A percentile compares a stretch with the other conserved stretches of the same genome.
These are phyloP conservation scores for Rhizopus stolonifer DNA, from an alignment of 371 early-diverging fungal species.

Conservation along the genomic window DNA sequence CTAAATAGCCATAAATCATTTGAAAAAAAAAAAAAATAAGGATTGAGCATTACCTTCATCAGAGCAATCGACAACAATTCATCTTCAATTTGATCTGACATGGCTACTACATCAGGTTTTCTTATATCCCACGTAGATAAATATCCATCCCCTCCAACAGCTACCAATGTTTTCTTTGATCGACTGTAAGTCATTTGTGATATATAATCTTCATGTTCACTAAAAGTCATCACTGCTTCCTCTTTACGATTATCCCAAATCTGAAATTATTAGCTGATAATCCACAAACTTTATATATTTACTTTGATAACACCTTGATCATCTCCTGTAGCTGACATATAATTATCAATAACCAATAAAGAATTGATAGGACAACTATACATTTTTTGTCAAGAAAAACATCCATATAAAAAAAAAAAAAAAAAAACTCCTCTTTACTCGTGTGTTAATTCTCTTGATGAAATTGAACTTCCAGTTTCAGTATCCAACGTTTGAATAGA, in stretches of 20 bases:
- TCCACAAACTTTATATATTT: slow-evolving; percentile 1
- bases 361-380: slow-evolving; percentile 72
- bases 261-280: too few relatives aligned
- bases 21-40: neutral
- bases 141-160: slow-evolving; percentile 81
- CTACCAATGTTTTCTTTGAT: slow-evolving; percentile 66
- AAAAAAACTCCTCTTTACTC: too few relatives aligned
- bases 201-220: slow-evolving; percentile 84
- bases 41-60: slow-evolving; percentile 51
- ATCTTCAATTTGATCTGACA: slow-evolving; percentile 84
- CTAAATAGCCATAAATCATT: slow-evolving; percentile 18
- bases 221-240: slow-evolving; percentile 62
- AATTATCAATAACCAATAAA: slow-evolving; percentile 65
- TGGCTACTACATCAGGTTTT: slow-evolving; percentile 60
- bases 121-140: slow-evolving; percentile 84
- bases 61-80: slow-evolving; percentile 79
- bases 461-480: slow-evolving; percentile 60
- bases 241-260: slow-evolving; percentile 80
- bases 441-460: slow-evolving; percentile 70
- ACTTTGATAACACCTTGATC: slow-evolving; percentile 84
- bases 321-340: slow-evolving; percentile 82
- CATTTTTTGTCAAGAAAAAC: too few relatives aligned
- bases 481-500: slow-evolving; percentile 74
- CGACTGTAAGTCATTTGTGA: slow-evolving; percentile 70
- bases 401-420: too few relatives aligned